phyloP scores from a whole-genome alignment of 257 asterid species.

The Eucommia ulmoides region DNA sequence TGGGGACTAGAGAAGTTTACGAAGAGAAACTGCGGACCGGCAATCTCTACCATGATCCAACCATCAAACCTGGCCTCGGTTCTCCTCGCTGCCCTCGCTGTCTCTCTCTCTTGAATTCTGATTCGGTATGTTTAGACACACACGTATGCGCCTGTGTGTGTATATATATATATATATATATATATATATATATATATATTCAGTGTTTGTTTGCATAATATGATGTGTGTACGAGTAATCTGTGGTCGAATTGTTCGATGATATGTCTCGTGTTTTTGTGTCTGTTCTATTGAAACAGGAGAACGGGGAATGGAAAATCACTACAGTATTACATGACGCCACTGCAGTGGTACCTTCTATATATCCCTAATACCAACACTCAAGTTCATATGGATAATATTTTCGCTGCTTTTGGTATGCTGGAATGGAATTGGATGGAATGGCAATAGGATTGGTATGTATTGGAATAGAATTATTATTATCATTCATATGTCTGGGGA shows the following conservation, averaged over 20 bases:
- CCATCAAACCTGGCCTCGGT: conserved; percentile 76
- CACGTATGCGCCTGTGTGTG: not conserved
- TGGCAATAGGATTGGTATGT: too few relatives aligned
- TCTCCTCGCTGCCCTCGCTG: conserved; percentile 79
- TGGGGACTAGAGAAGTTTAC: conserved; percentile 87
- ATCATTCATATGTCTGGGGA: too few relatives aligned
- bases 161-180: too few relatives aligned
- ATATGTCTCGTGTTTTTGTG: conserved; percentile 6
- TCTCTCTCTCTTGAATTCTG: conserved; percentile 44
- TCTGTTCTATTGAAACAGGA: conserved; percentile 18
- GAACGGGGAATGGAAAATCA: conserved; percentile 48
- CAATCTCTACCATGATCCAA: conserved; percentile 58
- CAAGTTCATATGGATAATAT: too few relatives aligned
- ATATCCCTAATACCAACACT: not conserved
- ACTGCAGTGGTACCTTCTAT: conserved; percentile 49
- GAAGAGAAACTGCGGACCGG: conserved; percentile 66
- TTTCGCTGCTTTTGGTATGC: too few relatives aligned
- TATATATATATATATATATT: too few relatives aligned
- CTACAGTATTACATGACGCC: conserved; percentile 53
- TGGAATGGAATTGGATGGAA: too few relatives aligned
- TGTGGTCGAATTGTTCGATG: conserved; percentile 13
- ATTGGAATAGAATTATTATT: too few relatives aligned
- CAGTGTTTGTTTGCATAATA: too few relatives aligned
- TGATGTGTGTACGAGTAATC: not conserved
- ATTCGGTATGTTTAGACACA: conserved; percentile 13